A percentile compares a stretch with the other conserved stretches of the same genome.
phyloP scores from a whole-genome alignment of 352 stramenopile genomes.

The Pythium rhizo-oryzae region DNA sequence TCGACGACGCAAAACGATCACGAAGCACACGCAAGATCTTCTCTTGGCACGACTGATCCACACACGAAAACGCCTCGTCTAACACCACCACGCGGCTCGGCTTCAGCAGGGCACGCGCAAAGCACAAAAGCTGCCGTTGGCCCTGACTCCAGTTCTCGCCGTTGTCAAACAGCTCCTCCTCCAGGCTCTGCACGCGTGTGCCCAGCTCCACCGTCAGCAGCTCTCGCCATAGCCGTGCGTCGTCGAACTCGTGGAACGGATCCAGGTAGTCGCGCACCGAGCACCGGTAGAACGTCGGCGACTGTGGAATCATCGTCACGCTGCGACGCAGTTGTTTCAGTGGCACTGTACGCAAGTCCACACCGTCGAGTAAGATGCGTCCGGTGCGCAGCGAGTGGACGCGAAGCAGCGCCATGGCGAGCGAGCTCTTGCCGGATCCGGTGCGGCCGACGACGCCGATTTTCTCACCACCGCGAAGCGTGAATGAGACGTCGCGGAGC shows the following conservation, averaged over 20 bases:
- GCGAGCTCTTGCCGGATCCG: slow-evolving; percentile 36
- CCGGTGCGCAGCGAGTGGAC: slow-evolving; percentile 36
- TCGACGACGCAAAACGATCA: too few relatives aligned
- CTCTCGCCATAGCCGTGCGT: slow-evolving; percentile 39
- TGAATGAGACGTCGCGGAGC: slow-evolving; percentile 29
- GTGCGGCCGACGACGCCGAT: slow-evolving; percentile 36
- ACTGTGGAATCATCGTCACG: slow-evolving; percentile 63
- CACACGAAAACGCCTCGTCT: too few relatives aligned
- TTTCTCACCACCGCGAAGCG: slow-evolving; percentile 23
- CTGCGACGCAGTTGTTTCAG: slow-evolving; percentile 22
- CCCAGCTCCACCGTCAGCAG: slow-evolving; percentile 16
- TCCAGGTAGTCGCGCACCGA: slow-evolving; percentile 89
- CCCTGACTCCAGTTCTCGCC: slow-evolving; percentile 44
- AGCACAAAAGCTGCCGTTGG: slow-evolving; percentile 34
- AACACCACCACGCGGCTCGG: too few relatives aligned
- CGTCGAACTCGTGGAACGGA: slow-evolving; percentile 68
- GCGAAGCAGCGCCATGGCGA: slow-evolving; percentile 38
- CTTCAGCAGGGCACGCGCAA: slow-evolving; percentile 29
- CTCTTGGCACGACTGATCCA: slow-evolving; percentile 74
- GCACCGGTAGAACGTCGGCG: slow-evolving; percentile 90
- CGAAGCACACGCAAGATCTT: too few relatives aligned
- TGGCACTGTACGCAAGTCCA: slow-evolving; percentile 52
- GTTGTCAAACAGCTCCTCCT: slow-evolving; percentile 43
- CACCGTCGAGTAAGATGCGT: slow-evolving; percentile 79
- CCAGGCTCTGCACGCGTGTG: slow-evolving; percentile 10